Evolutionary conservation across 2,329 filamentous ascomycete species (phyloP).

Genomic region (Myriosclerotinia duriaeana): DNA sequence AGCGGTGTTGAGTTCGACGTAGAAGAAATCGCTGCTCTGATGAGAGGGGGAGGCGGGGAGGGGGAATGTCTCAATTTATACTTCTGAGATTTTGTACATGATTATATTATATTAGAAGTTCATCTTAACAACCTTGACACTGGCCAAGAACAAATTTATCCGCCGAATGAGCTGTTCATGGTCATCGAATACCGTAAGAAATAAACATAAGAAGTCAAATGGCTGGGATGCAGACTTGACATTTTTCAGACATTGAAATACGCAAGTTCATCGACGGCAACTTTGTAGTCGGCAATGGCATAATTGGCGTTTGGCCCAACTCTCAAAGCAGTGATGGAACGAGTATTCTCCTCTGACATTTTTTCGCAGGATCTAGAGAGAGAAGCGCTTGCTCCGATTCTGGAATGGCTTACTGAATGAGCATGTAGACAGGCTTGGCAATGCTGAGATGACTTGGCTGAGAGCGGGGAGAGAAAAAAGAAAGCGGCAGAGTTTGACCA

Average conservation of each 20-base stretch:
- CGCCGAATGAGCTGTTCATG: not conserved
- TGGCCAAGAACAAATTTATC: not conserved
- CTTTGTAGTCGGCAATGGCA: not conserved
- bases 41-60: not conserved
- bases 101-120: not conserved
- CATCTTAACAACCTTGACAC: not conserved
- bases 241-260: not conserved
- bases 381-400: not conserved
- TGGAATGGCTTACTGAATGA: not conserved
- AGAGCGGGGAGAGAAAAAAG: not conserved
- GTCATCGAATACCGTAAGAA: not conserved
- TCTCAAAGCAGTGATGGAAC: not conserved
- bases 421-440: not conserved
- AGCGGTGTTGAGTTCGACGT: not conserved
- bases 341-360: not conserved
- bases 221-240: not conserved
- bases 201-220: not conserved
- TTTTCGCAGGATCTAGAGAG: not conserved
- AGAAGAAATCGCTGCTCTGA: not conserved
- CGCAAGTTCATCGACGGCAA: not conserved
- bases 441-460: not conserved
- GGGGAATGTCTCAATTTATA: not conserved
- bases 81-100: not conserved
- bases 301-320: not conserved
- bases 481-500: not conserved